phyloP scores from a whole-genome alignment of 306 rosid species.

The Herpetospermum pedunculosum region DNA sequence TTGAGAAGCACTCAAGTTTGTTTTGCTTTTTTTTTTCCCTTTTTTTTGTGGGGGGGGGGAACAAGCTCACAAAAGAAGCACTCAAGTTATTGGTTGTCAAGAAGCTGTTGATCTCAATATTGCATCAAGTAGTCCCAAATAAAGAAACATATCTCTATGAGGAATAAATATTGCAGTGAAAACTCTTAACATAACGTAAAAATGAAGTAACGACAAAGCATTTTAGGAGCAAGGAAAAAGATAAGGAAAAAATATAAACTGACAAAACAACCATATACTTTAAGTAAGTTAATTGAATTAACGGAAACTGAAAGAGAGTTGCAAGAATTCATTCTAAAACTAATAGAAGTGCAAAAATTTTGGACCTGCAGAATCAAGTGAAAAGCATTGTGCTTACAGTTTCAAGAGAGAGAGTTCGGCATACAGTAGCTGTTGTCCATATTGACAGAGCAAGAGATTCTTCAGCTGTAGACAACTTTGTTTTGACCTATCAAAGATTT shows the following conservation, averaged over 20 bases:
- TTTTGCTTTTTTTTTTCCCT: no score
- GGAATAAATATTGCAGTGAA: neutral
- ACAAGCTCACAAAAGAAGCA: neutral
- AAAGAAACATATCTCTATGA: neutral
- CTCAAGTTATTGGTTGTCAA: neutral
- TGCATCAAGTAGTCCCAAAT: neutral
- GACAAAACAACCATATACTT: neutral
- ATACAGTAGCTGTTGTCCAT: slow-evolving; percentile 79
- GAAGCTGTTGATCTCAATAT: neutral
- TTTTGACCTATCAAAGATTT: slow-evolving; percentile 24
- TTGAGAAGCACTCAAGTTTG: neutral
- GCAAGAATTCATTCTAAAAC: neutral
- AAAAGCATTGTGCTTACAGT: slow-evolving; percentile 38
- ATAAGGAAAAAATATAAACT: neutral
- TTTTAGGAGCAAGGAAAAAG: neutral
- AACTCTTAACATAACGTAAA: neutral
- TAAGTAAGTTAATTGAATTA: neutral
- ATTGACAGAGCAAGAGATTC: slow-evolving; percentile 77
- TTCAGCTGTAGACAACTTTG: slow-evolving; percentile 71
- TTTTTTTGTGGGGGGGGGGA: no score
- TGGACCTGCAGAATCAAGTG: slow-evolving; percentile 1
- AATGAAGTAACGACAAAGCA: neutral
- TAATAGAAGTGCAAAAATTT: neutral
- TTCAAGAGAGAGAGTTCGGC: slow-evolving; percentile 85
- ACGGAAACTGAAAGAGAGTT: neutral